Evolutionary conservation across 495 filamentous ascomycete genomes (phyloP), one percentile per base, ranked within the genome.

Genomic region (Hypoxylon fuscum): DNA sequence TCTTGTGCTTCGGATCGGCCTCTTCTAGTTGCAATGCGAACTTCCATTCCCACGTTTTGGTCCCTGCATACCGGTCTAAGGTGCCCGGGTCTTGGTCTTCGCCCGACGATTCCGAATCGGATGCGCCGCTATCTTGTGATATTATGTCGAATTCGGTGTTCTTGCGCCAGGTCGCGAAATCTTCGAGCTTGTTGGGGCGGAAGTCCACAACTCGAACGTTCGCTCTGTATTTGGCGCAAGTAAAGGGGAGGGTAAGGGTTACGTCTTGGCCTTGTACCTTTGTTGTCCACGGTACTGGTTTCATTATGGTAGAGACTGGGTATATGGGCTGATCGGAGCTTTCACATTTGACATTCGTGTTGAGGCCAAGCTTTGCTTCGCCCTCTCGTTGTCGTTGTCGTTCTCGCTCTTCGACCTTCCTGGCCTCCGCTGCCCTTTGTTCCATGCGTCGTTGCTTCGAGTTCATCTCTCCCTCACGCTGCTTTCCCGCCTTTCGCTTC

Each of bases 181-280:
- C 86, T 58, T 87, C 85, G 8, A 98, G 73, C 1, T 79, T 79
- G 12, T 75, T 74, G 1, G 95, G 95, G 27, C 80, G 85, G 75
- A 92, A 97, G 70, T 96, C 91, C 12, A 97, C 80, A 1, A 96
- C 88, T 21, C 90, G 88, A 38, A 89, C 88, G 27, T 74, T 72
- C 12, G 83, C 77, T 12, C 79, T 82, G 66, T 92, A 96, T 49
- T 89, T 90, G 47, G 83, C 71, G 68, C 92, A 92, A 37, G 87
- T 81, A 66, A 96, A 97, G 1, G 92, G 47, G 82, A 81, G 45
- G 61, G 64, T 57, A 74, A 86, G 34, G 62, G 70, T 68, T 2
- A 80, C 81, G 10, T 76, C 73, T 2, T 76, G 49, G 15, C 55
- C 58, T 12, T 72, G 53, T 15, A 75, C 57, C 4, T 57, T 70